These are phyloP conservation scores for Populus tremula DNA, from an alignment of 345 rosid genomes.

Conservation along the genomic window DNA sequence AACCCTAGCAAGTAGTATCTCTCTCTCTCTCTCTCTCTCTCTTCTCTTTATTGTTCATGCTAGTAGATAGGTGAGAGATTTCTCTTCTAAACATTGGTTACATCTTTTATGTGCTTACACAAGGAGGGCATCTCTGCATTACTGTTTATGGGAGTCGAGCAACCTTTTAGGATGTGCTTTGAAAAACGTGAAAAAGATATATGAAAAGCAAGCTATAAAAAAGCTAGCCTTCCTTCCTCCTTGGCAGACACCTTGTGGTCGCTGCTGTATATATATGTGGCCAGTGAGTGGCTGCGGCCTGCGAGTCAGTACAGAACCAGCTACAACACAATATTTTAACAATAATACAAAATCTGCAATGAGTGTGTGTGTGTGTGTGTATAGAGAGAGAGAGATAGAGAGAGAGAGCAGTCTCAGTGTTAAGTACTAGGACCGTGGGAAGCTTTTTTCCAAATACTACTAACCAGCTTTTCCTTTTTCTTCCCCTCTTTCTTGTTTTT, in stretches of 20 bases:
- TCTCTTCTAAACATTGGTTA: constrained; percentile 19
- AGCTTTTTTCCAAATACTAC: background rate
- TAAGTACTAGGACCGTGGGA: background rate
- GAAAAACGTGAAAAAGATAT: constrained; percentile 21
- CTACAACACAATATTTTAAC: background rate
- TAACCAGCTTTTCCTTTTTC: constrained; percentile 3
- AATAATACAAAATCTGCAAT: constrained; percentile 2
- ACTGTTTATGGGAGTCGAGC: constrained; percentile 34
- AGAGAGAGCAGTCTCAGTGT: background rate
- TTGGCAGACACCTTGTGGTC: constrained; percentile 5
- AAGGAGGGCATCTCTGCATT: constrained; percentile 29
- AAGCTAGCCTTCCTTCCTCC: background rate
- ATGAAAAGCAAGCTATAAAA: background rate
- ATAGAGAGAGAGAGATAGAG: too few relatives aligned
- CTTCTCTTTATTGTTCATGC: background rate
- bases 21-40: constrained; percentile 4
- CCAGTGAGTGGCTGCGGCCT: constrained; percentile 5
- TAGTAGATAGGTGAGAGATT: constrained; percentile 7
- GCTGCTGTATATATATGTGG: background rate
- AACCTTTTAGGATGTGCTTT: constrained; percentile 20
- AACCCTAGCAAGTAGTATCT: constrained; percentile 19
- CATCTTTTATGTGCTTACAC: constrained; percentile 28
- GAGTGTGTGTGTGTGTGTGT: too few relatives aligned
- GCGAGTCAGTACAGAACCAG: background rate
- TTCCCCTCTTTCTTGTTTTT: constrained; percentile 4